A percentile compares a stretch with the other conserved stretches of the same genome.
Evolutionary conservation across 2,329 filamentous ascomycete genomes (phyloP).

Genomic region (Fusarium abutilonis): DNA sequence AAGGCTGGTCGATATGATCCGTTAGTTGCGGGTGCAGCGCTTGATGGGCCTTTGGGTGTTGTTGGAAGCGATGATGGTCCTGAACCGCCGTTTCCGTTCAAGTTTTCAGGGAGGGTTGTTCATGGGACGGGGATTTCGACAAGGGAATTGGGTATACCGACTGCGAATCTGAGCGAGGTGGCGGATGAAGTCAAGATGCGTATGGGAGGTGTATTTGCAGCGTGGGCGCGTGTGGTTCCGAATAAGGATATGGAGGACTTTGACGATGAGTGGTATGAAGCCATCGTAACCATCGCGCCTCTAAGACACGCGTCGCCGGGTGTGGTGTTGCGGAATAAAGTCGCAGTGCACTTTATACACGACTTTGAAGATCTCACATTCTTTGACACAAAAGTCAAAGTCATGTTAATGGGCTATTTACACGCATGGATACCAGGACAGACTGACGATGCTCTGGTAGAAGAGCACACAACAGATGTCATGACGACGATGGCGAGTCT

Average conservation of each 20-base stretch:
- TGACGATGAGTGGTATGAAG: slow-evolving; percentile 65
- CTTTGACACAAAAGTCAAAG: slow-evolving; percentile 56
- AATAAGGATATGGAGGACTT: slow-evolving; percentile 47
- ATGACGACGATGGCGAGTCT: slow-evolving; percentile 58
- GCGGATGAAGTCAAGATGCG: slow-evolving; percentile 63
- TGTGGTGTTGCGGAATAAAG: slow-evolving; percentile 61
- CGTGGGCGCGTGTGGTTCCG: slow-evolving; percentile 65
- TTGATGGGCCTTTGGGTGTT: slow-evolving; percentile 50
- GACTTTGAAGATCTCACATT: slow-evolving; percentile 59
- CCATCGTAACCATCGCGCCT: slow-evolving; percentile 66
- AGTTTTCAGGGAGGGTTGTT: slow-evolving; percentile 60
- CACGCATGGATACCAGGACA: slow-evolving; percentile 47
- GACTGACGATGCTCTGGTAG: slow-evolving; percentile 40
- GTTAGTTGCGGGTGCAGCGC: slow-evolving; percentile 46
- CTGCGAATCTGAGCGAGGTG: slow-evolving; percentile 63
- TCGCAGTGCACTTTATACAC: slow-evolving; percentile 64
- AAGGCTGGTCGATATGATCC: slow-evolving; percentile 52
- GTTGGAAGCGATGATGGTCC: slow-evolving; percentile 63
- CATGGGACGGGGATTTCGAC: slow-evolving; percentile 55
- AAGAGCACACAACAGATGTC: slow-evolving; percentile 53
- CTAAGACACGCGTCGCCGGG: slow-evolving; percentile 57
- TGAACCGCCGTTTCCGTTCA: slow-evolving; percentile 62
- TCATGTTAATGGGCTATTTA: slow-evolving; percentile 70
- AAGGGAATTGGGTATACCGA: slow-evolving; percentile 59
- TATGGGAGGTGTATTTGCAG: slow-evolving; percentile 71